phyloP scores from a whole-genome alignment of 1,139 yeast species.

The Candida tropicalis region DNA sequence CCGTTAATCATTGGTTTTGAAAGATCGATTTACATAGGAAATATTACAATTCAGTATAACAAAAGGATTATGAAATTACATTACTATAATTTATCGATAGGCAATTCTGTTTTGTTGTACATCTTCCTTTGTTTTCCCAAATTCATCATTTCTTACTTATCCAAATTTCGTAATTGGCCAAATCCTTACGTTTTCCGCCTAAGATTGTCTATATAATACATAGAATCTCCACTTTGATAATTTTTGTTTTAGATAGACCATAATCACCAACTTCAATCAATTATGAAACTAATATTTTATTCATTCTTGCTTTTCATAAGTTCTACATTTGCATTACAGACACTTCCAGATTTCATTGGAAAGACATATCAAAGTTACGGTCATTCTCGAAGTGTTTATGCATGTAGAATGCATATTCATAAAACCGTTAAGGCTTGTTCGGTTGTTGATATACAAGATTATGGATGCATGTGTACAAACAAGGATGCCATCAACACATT shows the following conservation, averaged over 20 bases:
- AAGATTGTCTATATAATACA: background rate
- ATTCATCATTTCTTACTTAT: background rate
- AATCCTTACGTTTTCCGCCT: background rate
- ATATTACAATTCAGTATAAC: too few relatives aligned
- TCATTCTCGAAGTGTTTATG: slow-evolving; percentile 6
- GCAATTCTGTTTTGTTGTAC: slow-evolving; percentile 1
- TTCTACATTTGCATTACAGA: background rate
- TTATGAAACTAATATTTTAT: slow-evolving; percentile 2
- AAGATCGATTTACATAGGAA: background rate
- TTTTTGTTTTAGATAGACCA: too few relatives aligned
- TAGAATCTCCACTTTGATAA: background rate
- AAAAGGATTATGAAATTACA: background rate
- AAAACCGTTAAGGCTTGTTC: slow-evolving; percentile 18
- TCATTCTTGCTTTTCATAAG: slow-evolving; percentile 1
- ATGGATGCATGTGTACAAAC: slow-evolving; percentile 17
- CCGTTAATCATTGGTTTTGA: background rate
- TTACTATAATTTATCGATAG: background rate
- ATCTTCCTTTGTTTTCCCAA: background rate
- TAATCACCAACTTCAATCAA: background rate
- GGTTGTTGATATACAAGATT: slow-evolving; percentile 6
- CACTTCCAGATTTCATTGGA: slow-evolving; percentile 2
- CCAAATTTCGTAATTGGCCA: background rate
- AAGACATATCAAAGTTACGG: slow-evolving; percentile 8
- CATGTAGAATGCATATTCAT: slow-evolving; percentile 9
- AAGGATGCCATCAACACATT: slow-evolving; percentile 18